Percentiles rank a stretch among this genome's conserved stretches.
Conservation (phyloP, 306 rosid genomes). For the Luffa aegyptiaca region DNA sequence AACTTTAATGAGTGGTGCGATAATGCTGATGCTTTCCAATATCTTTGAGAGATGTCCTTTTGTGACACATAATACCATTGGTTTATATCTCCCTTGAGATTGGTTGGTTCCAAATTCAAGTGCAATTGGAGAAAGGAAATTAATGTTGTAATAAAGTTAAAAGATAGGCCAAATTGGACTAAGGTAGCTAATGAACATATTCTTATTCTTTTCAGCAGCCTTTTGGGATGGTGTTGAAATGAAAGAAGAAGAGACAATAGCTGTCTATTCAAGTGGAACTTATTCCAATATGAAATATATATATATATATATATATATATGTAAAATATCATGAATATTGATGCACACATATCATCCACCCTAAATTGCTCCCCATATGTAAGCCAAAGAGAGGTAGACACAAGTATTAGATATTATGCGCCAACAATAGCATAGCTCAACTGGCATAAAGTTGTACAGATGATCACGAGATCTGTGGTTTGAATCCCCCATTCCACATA, state of each 20-base stretch:
- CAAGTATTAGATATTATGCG: neutral
- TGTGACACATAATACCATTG: neutral
- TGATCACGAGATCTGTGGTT: too few species aligned
- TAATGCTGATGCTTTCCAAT: neutral
- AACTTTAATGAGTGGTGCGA: neutral
- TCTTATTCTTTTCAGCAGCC: neutral
- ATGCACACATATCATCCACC: neutral
- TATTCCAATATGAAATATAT: neutral
- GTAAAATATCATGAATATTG: neutral
- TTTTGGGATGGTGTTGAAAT: neutral
- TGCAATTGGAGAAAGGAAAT: neutral
- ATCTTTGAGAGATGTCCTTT: neutral
- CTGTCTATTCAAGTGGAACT: constrained; percentile 5
- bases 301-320: too few species aligned
- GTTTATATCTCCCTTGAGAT: neutral
- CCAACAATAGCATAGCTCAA: too few species aligned
- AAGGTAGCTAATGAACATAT: constrained; percentile 1
- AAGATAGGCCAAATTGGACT: neutral
- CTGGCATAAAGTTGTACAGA: too few species aligned
- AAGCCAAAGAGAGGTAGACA: neutral
- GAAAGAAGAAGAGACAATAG: neutral
- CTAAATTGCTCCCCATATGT: neutral
- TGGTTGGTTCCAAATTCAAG: neutral
- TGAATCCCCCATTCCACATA: too few species aligned
- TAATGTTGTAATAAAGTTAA: neutral